Conservation (phyloP, 805 yeast species). For the Metschnikowia borealis region DNA sequence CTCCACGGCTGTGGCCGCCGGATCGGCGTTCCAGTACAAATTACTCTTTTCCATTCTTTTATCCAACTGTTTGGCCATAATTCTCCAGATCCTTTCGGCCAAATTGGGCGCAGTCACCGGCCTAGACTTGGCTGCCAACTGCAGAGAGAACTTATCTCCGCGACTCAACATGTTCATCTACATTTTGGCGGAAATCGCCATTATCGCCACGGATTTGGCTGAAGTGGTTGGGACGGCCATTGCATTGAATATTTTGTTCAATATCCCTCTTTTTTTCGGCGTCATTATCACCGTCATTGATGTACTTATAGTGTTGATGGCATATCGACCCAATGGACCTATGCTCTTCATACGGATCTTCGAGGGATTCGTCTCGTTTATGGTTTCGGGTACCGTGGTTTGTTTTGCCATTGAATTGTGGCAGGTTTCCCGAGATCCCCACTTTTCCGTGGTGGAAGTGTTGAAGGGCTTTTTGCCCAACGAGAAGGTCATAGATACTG, state of each 20-base stretch:
- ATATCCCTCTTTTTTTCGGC: constrained; percentile 77
- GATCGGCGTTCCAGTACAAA: constrained; percentile 80
- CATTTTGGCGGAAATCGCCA: constrained; percentile 81
- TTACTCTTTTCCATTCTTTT: constrained; percentile 72
- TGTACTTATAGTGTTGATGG: constrained; percentile 79
- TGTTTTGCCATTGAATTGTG: constrained; percentile 79
- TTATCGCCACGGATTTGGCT: constrained; percentile 93
- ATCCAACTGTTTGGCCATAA: constrained; percentile 82
- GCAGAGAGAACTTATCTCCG: constrained; percentile 68
- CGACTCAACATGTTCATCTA: constrained; percentile 61
- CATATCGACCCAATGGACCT: constrained; percentile 82
- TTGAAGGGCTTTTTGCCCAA: constrained; percentile 53
- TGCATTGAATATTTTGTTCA: constrained; percentile 77
- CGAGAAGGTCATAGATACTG: constrained; percentile 31
- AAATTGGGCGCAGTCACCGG: constrained; percentile 94
- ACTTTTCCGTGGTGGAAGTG: constrained; percentile 48
- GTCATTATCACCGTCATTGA: constrained; percentile 82
- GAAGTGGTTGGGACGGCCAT: constrained; percentile 98
- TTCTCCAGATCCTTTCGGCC: constrained; percentile 79
- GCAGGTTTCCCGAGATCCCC: constrained; percentile 56
- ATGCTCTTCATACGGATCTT: constrained; percentile 72
- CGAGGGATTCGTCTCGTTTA: constrained; percentile 72
- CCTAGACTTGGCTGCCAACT: constrained; percentile 81
- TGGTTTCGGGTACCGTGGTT: constrained; percentile 77
- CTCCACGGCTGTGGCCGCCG: constrained; percentile 90